phyloP scores from a whole-genome alignment of 495 filamentous ascomycete genomes.

The Apodospora peruviana region DNA sequence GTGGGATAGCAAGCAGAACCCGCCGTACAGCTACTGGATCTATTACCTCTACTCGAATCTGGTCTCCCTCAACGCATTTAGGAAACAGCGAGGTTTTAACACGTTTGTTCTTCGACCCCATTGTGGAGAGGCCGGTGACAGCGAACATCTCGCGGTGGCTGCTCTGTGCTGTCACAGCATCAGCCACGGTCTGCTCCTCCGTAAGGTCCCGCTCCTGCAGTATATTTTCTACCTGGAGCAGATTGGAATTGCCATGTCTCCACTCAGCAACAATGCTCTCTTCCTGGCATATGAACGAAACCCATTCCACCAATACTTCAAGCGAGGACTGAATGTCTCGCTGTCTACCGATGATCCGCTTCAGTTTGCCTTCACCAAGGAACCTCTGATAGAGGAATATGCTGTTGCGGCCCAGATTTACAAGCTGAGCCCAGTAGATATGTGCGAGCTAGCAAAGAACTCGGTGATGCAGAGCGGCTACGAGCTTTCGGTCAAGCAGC shows the following conservation, averaged over 20 bases:
- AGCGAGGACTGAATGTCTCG: slow-evolving; percentile 88
- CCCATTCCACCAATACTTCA: slow-evolving; percentile 91
- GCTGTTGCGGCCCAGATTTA: slow-evolving; percentile 97
- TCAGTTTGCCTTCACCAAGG: slow-evolving; percentile 97
- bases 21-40: slow-evolving; percentile 98
- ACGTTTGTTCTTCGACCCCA: slow-evolving; percentile 91
- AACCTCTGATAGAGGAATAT: slow-evolving; percentile 96
- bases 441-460: slow-evolving; percentile 97
- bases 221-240: slow-evolving; percentile 98
- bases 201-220: slow-evolving; percentile 90
- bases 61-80: slow-evolving; percentile 84
- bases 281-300: slow-evolving; percentile 98
- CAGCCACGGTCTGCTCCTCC: slow-evolving; percentile 85
- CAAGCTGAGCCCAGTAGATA: slow-evolving; percentile 93
- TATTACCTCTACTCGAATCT: slow-evolving; percentile 97
- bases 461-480: slow-evolving; percentile 93
- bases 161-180: slow-evolving; percentile 96
- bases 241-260: slow-evolving; percentile 98
- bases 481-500: slow-evolving; percentile 77
- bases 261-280: slow-evolving; percentile 93
- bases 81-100: slow-evolving; percentile 88
- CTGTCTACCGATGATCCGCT: slow-evolving; percentile 95
- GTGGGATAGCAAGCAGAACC: slow-evolving; percentile 91
- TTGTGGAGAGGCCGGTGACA: slow-evolving; percentile 95
- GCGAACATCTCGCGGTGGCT: slow-evolving; percentile 89